Evolutionary conservation across 495 filamentous ascomycete species (phyloP), one percentile per base, ranked within the genome.

Genomic region (Bryoglossum gracile): DNA sequence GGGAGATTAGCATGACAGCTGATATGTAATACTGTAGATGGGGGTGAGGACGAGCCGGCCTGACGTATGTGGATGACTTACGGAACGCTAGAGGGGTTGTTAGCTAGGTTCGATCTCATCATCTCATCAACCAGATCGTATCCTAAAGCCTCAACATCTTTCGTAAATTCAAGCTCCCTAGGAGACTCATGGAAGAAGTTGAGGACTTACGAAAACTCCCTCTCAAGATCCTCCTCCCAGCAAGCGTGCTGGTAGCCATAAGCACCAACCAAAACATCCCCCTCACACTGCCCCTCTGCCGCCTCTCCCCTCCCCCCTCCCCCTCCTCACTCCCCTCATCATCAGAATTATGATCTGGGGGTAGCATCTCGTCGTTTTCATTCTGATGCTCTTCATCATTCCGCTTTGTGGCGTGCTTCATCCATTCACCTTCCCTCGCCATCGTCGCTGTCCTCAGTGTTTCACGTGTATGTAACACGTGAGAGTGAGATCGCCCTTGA

Each of bases 131-230:
- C n/a, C n/a, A n/a, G n/a, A n/a, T n/a, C n/a, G n/a, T n/a, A n/a
- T n/a, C n/a, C n/a, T n/a, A n/a, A n/a, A n/a, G n/a, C n/a, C n/a
- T n/a, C n/a, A n/a, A n/a, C n/a, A n/a, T n/a, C n/a, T n/a, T n/a
- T n/a, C n/a, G n/a, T n/a, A n/a, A n/a, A n/a, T n/a, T n/a, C n/a
- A n/a, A n/a, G n/a, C n/a, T n/a, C n/a, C n/a, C n/a, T n/a, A n/a
- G n/a, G n/a, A n/a, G n/a, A n/a, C n/a, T n/a, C 11, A 26, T 38
- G 8, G 23, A 37, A n/a, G 14, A 14, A 30, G 2, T 28, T 21
- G 1, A 11, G 16, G 16, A 57, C 55, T 47, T 30, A 57, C 55
- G 40, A 57, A 57, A 57, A 47, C 46, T 46, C 33, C 35, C 41
- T 18, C 40, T 54, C 34, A 57, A 44, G 5, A 57, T 24, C 41